A percentile compares a stretch with the other conserved stretches of the same genome.
These are phyloP conservation scores for Pseudogymnoascus sp. DNA, from an alignment of 2,329 filamentous ascomycete species.

Conservation along the genomic window DNA sequence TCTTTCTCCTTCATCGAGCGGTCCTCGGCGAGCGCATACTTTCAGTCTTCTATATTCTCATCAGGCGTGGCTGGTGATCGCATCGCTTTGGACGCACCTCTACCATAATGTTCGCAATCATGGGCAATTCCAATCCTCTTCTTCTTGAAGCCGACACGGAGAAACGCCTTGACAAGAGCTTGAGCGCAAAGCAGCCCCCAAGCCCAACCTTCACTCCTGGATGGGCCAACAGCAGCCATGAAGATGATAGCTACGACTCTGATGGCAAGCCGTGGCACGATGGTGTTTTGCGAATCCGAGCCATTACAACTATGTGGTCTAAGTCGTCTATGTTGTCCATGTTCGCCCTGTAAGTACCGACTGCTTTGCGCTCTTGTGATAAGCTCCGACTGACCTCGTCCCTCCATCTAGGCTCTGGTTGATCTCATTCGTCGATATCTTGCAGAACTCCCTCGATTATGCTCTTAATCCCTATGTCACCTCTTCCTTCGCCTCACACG, in stretches of 20 bases:
- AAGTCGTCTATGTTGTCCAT: neutral
- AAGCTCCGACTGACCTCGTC: neutral
- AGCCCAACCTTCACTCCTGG: neutral
- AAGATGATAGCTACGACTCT: neutral
- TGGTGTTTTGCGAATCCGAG: conserved; percentile 4
- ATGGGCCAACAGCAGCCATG: neutral
- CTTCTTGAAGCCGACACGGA: neutral
- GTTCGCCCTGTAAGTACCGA: conserved; percentile 2
- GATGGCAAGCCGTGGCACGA: neutral
- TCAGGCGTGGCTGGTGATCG: neutral
- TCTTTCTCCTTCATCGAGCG: neutral
- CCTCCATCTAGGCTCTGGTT: neutral
- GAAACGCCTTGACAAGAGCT: neutral
- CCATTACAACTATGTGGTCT: conserved; percentile 7
- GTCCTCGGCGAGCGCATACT: neutral
- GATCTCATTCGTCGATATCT: conserved; percentile 8
- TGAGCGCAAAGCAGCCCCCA: neutral
- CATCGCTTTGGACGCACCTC: neutral
- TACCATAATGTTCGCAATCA: neutral
- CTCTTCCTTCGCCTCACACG: neutral
- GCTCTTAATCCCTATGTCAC: conserved; percentile 3
- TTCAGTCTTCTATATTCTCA: neutral
- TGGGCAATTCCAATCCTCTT: neutral
- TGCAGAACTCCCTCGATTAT: conserved; percentile 3
- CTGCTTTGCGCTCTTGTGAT: neutral